A percentile compares a stretch with the other conserved stretches of the same genome.
Conservation (phyloP, 352 stramenopile genomes). For the Globisporangium takayamanum region DNA sequence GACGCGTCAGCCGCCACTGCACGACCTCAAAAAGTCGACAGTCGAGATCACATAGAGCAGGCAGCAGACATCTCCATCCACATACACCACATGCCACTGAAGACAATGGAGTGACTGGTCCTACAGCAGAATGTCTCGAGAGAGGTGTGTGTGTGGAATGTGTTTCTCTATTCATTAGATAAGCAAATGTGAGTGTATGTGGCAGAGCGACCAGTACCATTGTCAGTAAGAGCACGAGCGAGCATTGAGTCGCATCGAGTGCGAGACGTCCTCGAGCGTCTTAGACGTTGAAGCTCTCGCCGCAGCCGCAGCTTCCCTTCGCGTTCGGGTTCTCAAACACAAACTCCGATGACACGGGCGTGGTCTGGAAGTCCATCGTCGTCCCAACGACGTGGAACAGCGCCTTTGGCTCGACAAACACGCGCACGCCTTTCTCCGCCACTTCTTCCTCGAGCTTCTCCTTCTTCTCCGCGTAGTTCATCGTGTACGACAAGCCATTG, state of each 20-base stretch:
- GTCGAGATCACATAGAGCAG: conserved; percentile 47
- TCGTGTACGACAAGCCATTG: conserved; percentile 98
- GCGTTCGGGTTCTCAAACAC: conserved; percentile 99
- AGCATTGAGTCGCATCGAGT: too few relatives aligned
- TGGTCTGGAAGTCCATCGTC: conserved; percentile 98
- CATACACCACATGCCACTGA: not conserved
- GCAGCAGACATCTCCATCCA: not conserved
- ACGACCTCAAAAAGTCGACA: conserved; percentile 66
- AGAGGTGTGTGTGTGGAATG: not conserved
- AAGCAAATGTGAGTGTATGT: conserved; percentile 8
- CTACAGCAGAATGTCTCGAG: not conserved
- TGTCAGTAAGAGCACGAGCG: not conserved
- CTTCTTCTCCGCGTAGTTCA: conserved; percentile 98
- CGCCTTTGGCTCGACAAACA: conserved; percentile 98
- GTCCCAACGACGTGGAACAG: conserved; percentile 98
- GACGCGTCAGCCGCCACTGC: conserved; percentile 31
- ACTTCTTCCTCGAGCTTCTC: conserved; percentile 94
- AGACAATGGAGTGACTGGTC: not conserved
- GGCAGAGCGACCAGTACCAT: not conserved
- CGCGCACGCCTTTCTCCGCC: conserved; percentile 87
- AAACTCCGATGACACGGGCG: conserved; percentile 96
- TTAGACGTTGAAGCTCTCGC: conserved; percentile 99
- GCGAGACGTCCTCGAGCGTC: not conserved
- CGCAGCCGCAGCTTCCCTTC: conserved; percentile 98
- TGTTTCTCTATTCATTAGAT: not conserved